Evolutionary conservation across 371 early-diverging fungal genomes (phyloP), one percentile per base, ranked within the genome.

Genomic region (Lichtheimia ornata): DNA sequence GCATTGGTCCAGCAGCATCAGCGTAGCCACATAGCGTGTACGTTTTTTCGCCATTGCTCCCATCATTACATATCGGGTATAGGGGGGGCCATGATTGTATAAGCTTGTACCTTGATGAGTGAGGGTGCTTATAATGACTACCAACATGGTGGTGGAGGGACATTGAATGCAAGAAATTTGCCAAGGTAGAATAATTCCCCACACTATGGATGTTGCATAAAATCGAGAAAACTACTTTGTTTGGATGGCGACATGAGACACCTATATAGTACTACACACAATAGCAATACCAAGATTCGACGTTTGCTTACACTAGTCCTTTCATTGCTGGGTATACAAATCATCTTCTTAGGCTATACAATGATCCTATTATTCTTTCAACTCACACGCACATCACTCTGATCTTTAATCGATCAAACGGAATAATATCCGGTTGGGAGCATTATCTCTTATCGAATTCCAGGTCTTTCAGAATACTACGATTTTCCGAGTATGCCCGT

Each of bases 351-450:
- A 9, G 47, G 18, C 22, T 22, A 47, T 47, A 11, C 47, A 47
- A 18, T 22, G 18, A 47, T 47, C 45, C 45, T 5, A 45, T 5
- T 5, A 15, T 5, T n/a, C 18, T 17, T 11, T n/a, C 11, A 22
- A 3, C 11, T n/a, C n/a, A 47, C 22, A 47, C 47, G 17, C n/a
- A 45, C 1, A 47, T 47, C 47, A 47, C 6, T 45, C 47, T 47
- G 14, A 47, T 47, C 47, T 47, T 47, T n/a, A 47, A 47, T 18
- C 22, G 47, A n/a, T 22, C 2, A n/a, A 22, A 47, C 47, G 47
- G 47, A 47, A 47, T 18, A 18, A n/a, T 47, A 47, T 47, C 47
- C 47, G 47, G 47, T 47, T 47, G 47, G 47, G 47, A 18, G n/a
- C 47, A 5, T 17, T 3, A 47, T 47, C 15, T 7, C 47, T 35